Evolutionary conservation across 1,284 basidiomycete species (phyloP).

Genomic region (Stygiomarasmius scandens): DNA sequence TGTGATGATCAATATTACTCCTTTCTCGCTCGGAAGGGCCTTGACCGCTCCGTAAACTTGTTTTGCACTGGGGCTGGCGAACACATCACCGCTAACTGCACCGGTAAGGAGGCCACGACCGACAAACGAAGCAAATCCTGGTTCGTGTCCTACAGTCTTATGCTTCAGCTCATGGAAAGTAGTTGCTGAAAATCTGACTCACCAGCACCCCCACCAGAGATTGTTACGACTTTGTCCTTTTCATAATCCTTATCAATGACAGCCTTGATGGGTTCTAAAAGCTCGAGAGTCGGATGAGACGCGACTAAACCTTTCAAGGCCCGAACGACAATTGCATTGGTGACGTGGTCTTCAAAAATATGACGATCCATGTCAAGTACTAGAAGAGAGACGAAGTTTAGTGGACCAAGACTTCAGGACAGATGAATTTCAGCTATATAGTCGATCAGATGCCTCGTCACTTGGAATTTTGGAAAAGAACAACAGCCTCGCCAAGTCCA

Average conservation of each 20-base stretch:
- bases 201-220: constrained; percentile 10
- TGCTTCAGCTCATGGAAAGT: neutral
- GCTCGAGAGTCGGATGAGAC: constrained; percentile 32
- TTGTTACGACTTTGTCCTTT: constrained; percentile 17
- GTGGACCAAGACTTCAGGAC: neutral
- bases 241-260: constrained; percentile 34
- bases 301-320: constrained; percentile 38
- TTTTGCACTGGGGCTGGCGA: constrained; percentile 14
- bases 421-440: neutral
- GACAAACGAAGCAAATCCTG: constrained; percentile 15
- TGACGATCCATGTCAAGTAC: constrained; percentile 29
- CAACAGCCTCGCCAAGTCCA: no score
- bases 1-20: constrained; percentile 13
- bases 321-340: constrained; percentile 30
- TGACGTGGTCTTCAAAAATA: constrained; percentile 40
- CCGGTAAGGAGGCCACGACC: constrained; percentile 13
- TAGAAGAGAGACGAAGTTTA: neutral
- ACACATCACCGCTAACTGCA: constrained; percentile 13
- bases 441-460: no score
- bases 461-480: no score
- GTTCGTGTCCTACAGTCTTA: constrained; percentile 4
- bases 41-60: constrained; percentile 12
- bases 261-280: constrained; percentile 38
- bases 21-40: constrained; percentile 7
- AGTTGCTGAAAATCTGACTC: neutral